Evolutionary conservation across 306 rosid species (phyloP).

Genomic region (Quercus cerris): DNA sequence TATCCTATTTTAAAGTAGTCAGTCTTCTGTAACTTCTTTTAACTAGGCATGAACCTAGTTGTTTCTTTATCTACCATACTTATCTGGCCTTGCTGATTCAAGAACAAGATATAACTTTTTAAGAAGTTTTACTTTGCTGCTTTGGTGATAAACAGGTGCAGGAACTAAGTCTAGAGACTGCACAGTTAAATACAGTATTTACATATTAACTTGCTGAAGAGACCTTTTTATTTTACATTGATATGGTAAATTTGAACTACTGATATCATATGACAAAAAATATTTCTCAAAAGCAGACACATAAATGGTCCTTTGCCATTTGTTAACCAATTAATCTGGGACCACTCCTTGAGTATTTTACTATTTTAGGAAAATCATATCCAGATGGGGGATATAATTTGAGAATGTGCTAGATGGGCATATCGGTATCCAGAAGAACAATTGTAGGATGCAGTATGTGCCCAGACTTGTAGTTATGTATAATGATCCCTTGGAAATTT

Average conservation of each 20-base stretch:
- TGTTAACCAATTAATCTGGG: background rate
- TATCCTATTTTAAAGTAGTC: background rate
- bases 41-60: background rate
- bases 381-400: background rate
- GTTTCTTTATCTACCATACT: background rate
- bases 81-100: background rate
- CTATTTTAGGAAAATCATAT: background rate
- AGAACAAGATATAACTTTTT: constrained; percentile 3
- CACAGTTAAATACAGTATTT: background rate
- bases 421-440: background rate
- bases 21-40: background rate
- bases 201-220: background rate
- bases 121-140: background rate
- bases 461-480: background rate
- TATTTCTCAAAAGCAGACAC: background rate
- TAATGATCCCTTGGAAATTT: background rate
- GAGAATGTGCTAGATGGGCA: background rate
- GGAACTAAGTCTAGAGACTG: background rate
- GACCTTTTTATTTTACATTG: background rate
- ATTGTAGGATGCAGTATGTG: background rate
- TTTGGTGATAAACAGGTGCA: background rate
- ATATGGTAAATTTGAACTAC: background rate
- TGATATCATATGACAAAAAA: background rate
- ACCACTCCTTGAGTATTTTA: background rate
- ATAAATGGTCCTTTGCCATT: background rate